A percentile compares a stretch with the other conserved stretches of the same genome.
These are phyloP conservation scores for Sclerotinia minor DNA, from an alignment of 2,329 filamentous ascomycete species.

Conservation along the genomic window DNA sequence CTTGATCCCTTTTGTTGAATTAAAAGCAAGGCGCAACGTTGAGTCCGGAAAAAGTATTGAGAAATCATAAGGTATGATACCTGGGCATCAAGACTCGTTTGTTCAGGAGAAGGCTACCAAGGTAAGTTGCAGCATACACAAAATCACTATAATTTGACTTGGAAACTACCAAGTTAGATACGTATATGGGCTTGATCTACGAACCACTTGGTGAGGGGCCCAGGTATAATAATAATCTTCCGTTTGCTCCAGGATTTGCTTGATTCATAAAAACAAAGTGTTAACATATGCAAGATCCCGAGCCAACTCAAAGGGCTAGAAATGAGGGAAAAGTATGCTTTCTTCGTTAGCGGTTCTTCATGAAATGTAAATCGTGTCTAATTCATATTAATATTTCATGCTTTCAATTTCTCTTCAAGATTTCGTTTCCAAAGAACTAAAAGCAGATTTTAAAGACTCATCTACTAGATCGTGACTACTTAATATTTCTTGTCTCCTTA, in stretches of 20 bases:
- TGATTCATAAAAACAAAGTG: background rate
- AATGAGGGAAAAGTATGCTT: background rate
- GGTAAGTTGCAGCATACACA: background rate
- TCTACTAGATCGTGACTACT: background rate
- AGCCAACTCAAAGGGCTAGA: background rate
- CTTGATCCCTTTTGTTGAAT: background rate
- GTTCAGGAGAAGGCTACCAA: background rate
- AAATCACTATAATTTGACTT: no score
- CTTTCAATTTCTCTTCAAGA: background rate
- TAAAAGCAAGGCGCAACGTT: background rate
- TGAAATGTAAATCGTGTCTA: no score
- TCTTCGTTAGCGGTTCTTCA: background rate
- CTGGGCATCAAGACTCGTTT: background rate
- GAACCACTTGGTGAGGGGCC: background rate
- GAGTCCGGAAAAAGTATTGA: background rate
- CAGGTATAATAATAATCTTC: background rate
- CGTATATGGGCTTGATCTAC: background rate
- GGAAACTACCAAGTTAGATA: background rate
- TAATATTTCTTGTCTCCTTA: background rate
- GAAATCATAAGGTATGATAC: background rate
- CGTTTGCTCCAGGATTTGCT: background rate
- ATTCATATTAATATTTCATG: background rate
- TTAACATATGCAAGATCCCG: background rate
- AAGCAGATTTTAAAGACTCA: background rate
- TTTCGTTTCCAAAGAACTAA: no score